phyloP scores from a whole-genome alignment of 108 stramenopile species.

The Nitzschia putrida region DNA sequence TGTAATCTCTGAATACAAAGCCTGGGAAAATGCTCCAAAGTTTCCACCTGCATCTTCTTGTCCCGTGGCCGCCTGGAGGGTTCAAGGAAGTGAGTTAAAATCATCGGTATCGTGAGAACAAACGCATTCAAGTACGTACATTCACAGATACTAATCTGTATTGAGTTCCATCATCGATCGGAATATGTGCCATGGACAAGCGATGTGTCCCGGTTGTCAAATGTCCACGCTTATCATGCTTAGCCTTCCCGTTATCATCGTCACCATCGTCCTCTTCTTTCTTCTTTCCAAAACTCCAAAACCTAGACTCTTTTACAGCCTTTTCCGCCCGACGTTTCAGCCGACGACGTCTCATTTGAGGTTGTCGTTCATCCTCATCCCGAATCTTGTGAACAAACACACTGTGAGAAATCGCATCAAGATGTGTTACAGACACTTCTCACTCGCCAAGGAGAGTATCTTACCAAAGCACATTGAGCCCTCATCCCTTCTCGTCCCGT shows the following conservation, averaged over 20 bases:
- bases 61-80: no score
- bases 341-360: conserved; percentile 9
- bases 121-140: conserved; percentile 4
- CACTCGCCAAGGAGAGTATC: background rate
- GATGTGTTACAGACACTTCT: no score
- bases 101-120: no score
- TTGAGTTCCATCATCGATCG: conserved; percentile 7
- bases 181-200: background rate
- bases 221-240: background rate
- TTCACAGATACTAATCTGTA: conserved; percentile 4
- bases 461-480: conserved; percentile 15
- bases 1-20: conserved; percentile 1
- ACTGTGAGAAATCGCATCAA: no score
- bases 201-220: background rate
- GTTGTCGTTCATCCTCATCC: conserved; percentile 9
- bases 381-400: conserved; percentile 7
- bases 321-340: background rate
- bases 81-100: background rate
- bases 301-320: background rate
- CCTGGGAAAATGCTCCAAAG: background rate
- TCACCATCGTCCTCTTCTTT: background rate
- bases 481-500: conserved; percentile 14
- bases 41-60: background rate
- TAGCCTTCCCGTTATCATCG: background rate
- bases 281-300: background rate